Evolutionary conservation across 2,329 filamentous ascomycete genomes (phyloP), one percentile per base, ranked within the genome.

Genomic region (Aspergillus japonicus): DNA sequence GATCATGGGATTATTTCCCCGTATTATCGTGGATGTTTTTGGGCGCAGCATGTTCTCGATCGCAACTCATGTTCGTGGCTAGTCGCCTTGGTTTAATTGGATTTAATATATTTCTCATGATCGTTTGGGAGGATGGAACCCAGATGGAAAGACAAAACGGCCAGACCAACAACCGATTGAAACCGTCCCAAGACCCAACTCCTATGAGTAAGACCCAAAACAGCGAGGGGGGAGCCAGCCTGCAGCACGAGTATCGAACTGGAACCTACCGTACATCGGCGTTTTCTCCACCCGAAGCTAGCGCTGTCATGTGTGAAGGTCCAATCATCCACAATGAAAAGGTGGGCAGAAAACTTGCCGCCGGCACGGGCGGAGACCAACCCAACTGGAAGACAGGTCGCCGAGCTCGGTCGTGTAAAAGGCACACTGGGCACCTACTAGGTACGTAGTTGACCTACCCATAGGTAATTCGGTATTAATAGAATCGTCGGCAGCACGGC

Each of bases 241-340:
- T 19, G 39, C 42, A 51, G 58, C 62, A 61, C 58, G 60, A 65
- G 60, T 57, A 26, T 51, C 48, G 60, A 61, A 58, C 53, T 44
- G n/a, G 39, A 44, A 8, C 39, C 16, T 19, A 2, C 5, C 39
- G 5, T 19, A 2, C 5, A 44, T 19, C 16, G 21, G 21, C 21
- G 39, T 44, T 59, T 51, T 56, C 59, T 56, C 62, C 57, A 59
- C 59, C 53, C 55, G 56, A 44, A 19, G 16, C 50, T 56, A 60
- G 60, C 58, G 58, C 64, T 66, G 64, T 64, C 64, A 64, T 59
- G 58, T 52, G 48, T 44, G 29, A 12, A 24, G 31, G 51, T 29
- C 59, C 56, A 61, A 62, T 57, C 52, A 54, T 42, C 24, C 47
- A 49, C 42, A 44, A 51, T 48, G 39, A 56, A 48, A 57, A 11